phyloP scores from a whole-genome alignment of 2,329 filamentous ascomycete genomes.

The Sphaceloma murrayae region DNA sequence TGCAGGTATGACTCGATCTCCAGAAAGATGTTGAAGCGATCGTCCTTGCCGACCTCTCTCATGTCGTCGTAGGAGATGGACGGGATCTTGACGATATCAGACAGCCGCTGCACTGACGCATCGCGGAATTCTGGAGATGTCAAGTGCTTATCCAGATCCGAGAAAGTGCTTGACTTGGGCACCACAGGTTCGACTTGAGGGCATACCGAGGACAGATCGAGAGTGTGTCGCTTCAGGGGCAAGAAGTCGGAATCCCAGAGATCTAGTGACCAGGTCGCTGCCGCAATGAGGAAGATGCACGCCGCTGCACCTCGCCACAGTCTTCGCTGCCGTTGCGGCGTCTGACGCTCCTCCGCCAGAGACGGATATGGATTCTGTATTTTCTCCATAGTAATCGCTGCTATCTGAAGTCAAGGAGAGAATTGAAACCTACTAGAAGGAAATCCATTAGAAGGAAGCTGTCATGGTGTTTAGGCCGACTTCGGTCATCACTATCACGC shows the following conservation, averaged over 20 bases:
- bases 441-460: background rate
- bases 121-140: conserved; percentile 26
- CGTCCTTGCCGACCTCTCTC: conserved; percentile 45
- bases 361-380: no score
- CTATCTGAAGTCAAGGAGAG: no score
- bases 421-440: no score
- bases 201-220: conserved; percentile 12
- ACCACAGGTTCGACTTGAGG: conserved; percentile 18
- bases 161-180: conserved; percentile 19
- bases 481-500: conserved; percentile 2
- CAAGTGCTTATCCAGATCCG: conserved; percentile 26
- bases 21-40: conserved; percentile 47
- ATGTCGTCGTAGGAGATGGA: conserved; percentile 50
- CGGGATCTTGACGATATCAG: conserved; percentile 47
- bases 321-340: no score
- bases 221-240: background rate
- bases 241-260: background rate
- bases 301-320: no score
- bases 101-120: conserved; percentile 38
- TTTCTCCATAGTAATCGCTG: no score
- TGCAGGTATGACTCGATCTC: conserved; percentile 42
- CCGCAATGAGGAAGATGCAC: no score
- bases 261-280: conserved; percentile 2
- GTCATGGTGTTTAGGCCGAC: background rate
- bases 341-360: no score